Percentiles rank a stretch among this genome's conserved stretches.
These are phyloP conservation scores for Peronospora destructor DNA, from an alignment of 352 stramenopile species.

Conservation along the genomic window DNA sequence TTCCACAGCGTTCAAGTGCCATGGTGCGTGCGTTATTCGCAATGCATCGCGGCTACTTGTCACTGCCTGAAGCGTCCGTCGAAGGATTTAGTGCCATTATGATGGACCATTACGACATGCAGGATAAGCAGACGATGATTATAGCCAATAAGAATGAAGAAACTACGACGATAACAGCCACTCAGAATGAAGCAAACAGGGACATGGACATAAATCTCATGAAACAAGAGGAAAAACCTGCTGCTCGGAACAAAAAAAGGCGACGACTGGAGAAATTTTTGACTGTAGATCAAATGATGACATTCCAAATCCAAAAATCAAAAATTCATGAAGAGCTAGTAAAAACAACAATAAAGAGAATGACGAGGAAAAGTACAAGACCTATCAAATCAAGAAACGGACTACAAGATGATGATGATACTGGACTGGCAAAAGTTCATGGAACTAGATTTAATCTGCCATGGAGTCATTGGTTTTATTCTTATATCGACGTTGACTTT, in stretches of 20 bases:
- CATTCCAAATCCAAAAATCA: constrained; percentile 17
- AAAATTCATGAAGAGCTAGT: constrained; percentile 6
- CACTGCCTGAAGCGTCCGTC: constrained; percentile 52
- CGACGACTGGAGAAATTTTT: constrained; percentile 42
- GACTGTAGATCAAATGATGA: constrained; percentile 27
- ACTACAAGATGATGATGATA: constrained; percentile 9
- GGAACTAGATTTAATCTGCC: constrained; percentile 46
- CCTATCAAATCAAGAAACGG: constrained; percentile 9
- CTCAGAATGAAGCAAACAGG: background rate
- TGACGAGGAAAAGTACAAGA: constrained; percentile 6
- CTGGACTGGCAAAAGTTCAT: constrained; percentile 8
- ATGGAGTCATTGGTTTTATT: constrained; percentile 68
- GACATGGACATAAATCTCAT: constrained; percentile 8
- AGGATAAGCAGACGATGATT: constrained; percentile 9
- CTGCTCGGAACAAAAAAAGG: constrained; percentile 33
- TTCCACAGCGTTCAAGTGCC: constrained; percentile 41
- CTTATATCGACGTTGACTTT: constrained; percentile 55
- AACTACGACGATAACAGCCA: background rate
- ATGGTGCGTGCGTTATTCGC: constrained; percentile 64
- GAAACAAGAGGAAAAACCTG: constrained; percentile 9
- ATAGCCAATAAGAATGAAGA: background rate
- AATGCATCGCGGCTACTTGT: constrained; percentile 65
- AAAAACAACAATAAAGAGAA: background rate
- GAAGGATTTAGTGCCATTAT: constrained; percentile 70
- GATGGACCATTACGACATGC: constrained; percentile 54